Conservation (phyloP, 495 filamentous ascomycete genomes). For the Penicillium subrubescens region DNA sequence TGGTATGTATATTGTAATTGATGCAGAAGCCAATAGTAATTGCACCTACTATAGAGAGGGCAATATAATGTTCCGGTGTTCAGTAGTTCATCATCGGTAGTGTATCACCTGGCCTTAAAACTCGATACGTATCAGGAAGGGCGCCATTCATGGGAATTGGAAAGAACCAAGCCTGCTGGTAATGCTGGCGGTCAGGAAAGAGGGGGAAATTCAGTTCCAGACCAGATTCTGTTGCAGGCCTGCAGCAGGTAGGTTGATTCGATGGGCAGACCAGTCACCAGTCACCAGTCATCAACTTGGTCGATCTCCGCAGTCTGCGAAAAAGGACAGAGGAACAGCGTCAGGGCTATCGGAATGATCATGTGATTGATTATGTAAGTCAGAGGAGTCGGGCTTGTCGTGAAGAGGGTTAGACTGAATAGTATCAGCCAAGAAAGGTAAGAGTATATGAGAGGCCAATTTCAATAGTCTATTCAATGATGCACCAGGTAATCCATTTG, state of each 20-base stretch:
- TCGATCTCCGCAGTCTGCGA: background rate
- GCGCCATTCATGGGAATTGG: background rate
- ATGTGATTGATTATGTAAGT: constrained; percentile 9
- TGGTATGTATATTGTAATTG: background rate
- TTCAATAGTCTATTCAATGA: background rate
- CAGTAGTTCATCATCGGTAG: background rate
- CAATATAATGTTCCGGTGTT: background rate
- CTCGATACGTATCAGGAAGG: background rate
- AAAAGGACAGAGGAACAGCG: background rate
- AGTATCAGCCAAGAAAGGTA: background rate
- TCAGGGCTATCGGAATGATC: constrained; percentile 16
- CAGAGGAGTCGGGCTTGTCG: background rate
- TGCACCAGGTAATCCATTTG: background rate
- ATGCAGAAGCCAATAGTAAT: background rate
- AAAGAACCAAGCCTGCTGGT: background rate
- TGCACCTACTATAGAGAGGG: background rate
- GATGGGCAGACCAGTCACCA: background rate
- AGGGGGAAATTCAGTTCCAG: background rate
- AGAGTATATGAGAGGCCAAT: background rate
- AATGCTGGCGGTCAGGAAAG: background rate
- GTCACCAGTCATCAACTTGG: background rate
- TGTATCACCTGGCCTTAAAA: background rate
- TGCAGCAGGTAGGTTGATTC: background rate
- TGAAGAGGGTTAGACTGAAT: background rate
- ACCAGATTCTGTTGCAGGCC: background rate